Conservation (phyloP, 768 basidiomycete genomes). For the Mycena haematopus region DNA sequence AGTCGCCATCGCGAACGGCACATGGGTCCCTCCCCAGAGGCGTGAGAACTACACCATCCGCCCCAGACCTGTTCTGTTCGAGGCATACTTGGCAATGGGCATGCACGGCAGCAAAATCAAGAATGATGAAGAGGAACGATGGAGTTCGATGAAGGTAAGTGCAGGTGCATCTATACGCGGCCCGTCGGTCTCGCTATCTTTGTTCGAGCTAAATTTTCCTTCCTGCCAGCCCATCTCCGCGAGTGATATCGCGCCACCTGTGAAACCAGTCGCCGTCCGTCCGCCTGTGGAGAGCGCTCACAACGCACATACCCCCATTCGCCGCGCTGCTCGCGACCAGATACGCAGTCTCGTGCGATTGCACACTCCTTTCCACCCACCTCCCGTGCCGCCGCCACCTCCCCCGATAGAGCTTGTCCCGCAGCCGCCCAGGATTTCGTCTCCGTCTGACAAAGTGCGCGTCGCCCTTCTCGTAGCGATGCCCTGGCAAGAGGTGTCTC, state of each 20-base stretch:
- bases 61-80: constrained; percentile 8
- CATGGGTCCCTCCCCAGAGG: constrained; percentile 36
- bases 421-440: background rate
- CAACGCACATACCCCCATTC: background rate
- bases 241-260: background rate
- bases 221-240: background rate
- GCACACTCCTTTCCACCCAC: constrained; percentile 1
- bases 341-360: constrained; percentile 1
- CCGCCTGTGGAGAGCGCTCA: background rate
- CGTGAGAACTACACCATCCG: constrained; percentile 1
- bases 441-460: background rate
- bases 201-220: background rate
- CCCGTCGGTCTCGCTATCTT: background rate
- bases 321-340: background rate
- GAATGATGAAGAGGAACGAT: constrained; percentile 4
- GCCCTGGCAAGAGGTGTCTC: background rate
- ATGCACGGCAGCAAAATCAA: background rate
- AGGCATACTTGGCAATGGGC: background rate
- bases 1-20: constrained; percentile 48
- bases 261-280: background rate
- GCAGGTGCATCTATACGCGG: background rate
- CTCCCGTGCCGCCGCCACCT: background rate
- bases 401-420: background rate
- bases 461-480: constrained; percentile 13
- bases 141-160: constrained; percentile 15